Evolutionary conservation across 108 stramenopile species (phyloP).

Genomic region (Epithemia pelagica): DNA sequence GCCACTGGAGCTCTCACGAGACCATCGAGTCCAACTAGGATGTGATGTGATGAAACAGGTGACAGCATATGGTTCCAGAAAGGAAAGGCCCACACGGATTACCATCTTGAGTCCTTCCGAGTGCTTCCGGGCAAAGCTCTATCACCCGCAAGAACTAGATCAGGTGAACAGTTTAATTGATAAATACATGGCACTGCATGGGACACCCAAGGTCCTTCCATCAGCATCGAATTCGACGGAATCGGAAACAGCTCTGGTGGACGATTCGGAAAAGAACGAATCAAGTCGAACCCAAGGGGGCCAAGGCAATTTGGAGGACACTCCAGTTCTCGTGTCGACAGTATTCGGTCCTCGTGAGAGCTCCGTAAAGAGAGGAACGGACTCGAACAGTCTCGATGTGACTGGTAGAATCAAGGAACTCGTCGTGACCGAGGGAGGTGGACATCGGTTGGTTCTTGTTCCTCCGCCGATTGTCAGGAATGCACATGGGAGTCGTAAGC

Average conservation of each 20-base stretch:
- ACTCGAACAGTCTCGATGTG: background rate
- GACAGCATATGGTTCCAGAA: background rate
- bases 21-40: background rate
- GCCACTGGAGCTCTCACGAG: background rate
- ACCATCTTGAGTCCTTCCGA: background rate
- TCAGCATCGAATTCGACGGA: no score
- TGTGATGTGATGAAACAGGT: background rate
- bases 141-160: slow-evolving; percentile 1
- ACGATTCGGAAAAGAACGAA: background rate
- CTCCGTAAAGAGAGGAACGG: background rate
- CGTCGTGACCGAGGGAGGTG: background rate
- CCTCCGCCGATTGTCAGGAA: background rate
- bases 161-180: background rate
- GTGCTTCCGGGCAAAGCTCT: slow-evolving; percentile 5
- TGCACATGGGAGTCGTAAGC: background rate
- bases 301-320: no score
- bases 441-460: background rate
- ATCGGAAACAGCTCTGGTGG: background rate
- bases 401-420: background rate
- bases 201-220: no score
- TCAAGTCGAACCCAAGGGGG: no score
- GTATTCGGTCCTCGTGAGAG: background rate
- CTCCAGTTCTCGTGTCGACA: background rate
- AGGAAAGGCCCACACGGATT: background rate
- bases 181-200: background rate